Conservation (phyloP, 768 basidiomycete genomes). For the Cubamyces sp. region DNA sequence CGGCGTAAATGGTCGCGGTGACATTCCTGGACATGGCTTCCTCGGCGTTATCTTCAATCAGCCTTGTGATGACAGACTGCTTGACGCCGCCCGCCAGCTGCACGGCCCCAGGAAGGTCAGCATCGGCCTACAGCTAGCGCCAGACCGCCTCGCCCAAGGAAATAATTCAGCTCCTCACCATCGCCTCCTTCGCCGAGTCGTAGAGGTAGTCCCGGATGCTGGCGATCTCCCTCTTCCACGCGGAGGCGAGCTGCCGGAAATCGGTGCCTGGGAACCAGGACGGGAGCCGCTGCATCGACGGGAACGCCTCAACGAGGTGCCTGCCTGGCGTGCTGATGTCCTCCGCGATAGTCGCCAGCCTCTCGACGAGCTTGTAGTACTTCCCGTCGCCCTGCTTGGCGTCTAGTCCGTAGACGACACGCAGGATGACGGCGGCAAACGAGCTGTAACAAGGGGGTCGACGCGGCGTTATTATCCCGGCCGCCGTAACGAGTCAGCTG, state of each 20-base stretch:
- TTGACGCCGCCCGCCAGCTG: slow-evolving; percentile 7
- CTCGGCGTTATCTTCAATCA: slow-evolving; percentile 1
- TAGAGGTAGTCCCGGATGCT: slow-evolving; percentile 69
- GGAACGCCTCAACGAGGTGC: slow-evolving; percentile 32
- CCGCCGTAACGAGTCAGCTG: background rate
- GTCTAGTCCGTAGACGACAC: slow-evolving; percentile 47
- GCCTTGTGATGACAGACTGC: slow-evolving; percentile 9
- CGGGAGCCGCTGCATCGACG: slow-evolving; percentile 56
- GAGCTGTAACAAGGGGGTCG: slow-evolving; percentile 58
- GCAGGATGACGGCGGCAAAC: slow-evolving; percentile 48
- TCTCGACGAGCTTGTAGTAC: slow-evolving; percentile 14
- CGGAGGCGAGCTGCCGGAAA: slow-evolving; percentile 62
- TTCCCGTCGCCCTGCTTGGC: slow-evolving; percentile 46
- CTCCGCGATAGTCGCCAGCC: slow-evolving; percentile 12
- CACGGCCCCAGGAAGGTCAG: background rate
- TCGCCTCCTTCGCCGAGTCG: slow-evolving; percentile 55
- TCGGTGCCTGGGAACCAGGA: slow-evolving; percentile 68
- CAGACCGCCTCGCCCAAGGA: no score
- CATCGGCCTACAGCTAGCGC: no score
- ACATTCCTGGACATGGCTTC: slow-evolving; percentile 12
- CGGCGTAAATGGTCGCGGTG: slow-evolving; percentile 17
- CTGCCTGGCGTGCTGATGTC: slow-evolving; percentile 19
- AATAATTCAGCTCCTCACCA: slow-evolving; percentile 45
- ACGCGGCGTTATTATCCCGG: background rate
- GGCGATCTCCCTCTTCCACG: slow-evolving; percentile 67